Percentiles rank a stretch among this genome's conserved stretches.
Conservation (phyloP, 176 grass and related monocot species). For the Triticum aestivum region IWGSC_CS_RefSeq_v2.1 NC_057800.1:21364489-21364988, state of each 20-base stretch:
- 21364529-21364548: too few species aligned
- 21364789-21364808: background rate
- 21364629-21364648: too few species aligned
- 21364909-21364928: background rate
- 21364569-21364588: background rate
- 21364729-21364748: background rate
- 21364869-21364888: background rate
- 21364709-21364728: background rate
- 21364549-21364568: too few species aligned
- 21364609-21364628: too few species aligned
- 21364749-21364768: background rate
- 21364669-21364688: fast-evolving
- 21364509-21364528: too few species aligned
- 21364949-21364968: background rate
- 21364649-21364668: too few species aligned
- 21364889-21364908: background rate
- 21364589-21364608: background rate
- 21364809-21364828: background rate
- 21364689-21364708: background rate
- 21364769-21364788: background rate
- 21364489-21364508: too few species aligned
- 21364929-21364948: background rate
- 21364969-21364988: constrained; percentile 31
- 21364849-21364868: background rate
- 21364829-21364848: background rate